phyloP scores from a whole-genome alignment of 2,329 filamentous ascomycete species.

The Aspergillus transmontanensis region DNA sequence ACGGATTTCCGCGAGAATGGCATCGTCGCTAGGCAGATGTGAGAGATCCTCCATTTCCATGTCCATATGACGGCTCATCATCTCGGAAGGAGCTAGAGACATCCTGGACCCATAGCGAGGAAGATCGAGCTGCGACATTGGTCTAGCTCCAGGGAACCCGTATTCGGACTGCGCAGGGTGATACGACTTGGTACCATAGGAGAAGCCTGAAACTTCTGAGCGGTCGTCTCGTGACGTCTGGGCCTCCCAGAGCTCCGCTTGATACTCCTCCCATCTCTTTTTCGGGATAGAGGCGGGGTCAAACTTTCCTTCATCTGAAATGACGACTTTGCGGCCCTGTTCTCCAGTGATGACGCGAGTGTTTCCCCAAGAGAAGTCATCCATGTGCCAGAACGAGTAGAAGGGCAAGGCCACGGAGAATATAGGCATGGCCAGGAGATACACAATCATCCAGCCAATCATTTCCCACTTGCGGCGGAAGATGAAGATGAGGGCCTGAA shows the following conservation, averaged over 20 bases:
- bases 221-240: constrained; percentile 82
- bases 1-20: constrained; percentile 87
- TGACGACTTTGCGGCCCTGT: constrained; percentile 85
- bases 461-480: constrained; percentile 97
- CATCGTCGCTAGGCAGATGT: constrained; percentile 83
- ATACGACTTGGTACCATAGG: constrained; percentile 84
- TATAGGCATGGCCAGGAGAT: constrained; percentile 85
- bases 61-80: constrained; percentile 66
- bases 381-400: constrained; percentile 99
- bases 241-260: constrained; percentile 95
- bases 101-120: constrained; percentile 66
- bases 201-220: constrained; percentile 90
- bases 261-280: constrained; percentile 99
- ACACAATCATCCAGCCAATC: constrained; percentile 99
- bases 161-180: constrained; percentile 71
- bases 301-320: constrained; percentile 97
- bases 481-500: constrained; percentile 97
- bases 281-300: constrained; percentile 89
- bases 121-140: constrained; percentile 63
- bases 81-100: constrained; percentile 77
- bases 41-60: constrained; percentile 75
- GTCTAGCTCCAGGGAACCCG: constrained; percentile 63
- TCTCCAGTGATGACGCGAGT: constrained; percentile 96
- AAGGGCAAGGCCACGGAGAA: constrained; percentile 89
- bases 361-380: constrained; percentile 99